A percentile compares a stretch with the other conserved stretches of the same genome.
Evolutionary conservation across 495 filamentous ascomycete species (phyloP).

Genomic region (Lineolata rhizophorae): DNA sequence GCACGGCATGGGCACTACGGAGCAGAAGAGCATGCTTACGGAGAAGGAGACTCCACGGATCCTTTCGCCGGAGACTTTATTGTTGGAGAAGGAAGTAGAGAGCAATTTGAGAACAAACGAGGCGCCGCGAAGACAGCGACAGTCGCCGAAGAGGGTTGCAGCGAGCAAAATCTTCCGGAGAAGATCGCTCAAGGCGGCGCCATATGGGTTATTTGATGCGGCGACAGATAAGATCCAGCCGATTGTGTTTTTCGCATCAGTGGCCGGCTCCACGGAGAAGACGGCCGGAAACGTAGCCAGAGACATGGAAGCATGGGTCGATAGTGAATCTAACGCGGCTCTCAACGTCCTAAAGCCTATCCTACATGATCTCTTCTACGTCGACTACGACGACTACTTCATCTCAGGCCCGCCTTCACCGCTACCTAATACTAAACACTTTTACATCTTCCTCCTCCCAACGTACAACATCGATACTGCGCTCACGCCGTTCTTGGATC

Average conservation of each 20-base stretch:
- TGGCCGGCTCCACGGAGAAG: slow-evolving; percentile 59
- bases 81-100: neutral
- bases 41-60: too few relatives aligned
- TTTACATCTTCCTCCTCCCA: slow-evolving; percentile 69
- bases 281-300: slow-evolving; percentile 35
- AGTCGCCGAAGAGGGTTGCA: neutral
- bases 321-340: neutral
- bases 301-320: slow-evolving; percentile 21
- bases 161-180: neutral
- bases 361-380: slow-evolving; percentile 59
- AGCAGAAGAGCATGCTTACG: too few relatives aligned
- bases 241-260: slow-evolving; percentile 69
- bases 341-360: slow-evolving; percentile 28
- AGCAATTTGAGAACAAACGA: too few relatives aligned
- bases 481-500: slow-evolving; percentile 56
- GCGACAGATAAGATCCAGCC: slow-evolving; percentile 35
- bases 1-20: too few relatives aligned
- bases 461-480: slow-evolving; percentile 86
- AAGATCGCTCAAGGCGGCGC: too few relatives aligned
- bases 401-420: slow-evolving; percentile 26
- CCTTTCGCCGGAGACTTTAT: too few relatives aligned
- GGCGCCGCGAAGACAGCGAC: too few relatives aligned
- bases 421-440: slow-evolving; percentile 34
- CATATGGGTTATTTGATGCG: slow-evolving; percentile 4
- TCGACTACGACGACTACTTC: slow-evolving; percentile 86